A percentile compares a stretch with the other conserved stretches of the same genome.
Evolutionary conservation across 2,329 filamentous ascomycete species (phyloP).

Genomic region (Grosmannia penicillata): DNA sequence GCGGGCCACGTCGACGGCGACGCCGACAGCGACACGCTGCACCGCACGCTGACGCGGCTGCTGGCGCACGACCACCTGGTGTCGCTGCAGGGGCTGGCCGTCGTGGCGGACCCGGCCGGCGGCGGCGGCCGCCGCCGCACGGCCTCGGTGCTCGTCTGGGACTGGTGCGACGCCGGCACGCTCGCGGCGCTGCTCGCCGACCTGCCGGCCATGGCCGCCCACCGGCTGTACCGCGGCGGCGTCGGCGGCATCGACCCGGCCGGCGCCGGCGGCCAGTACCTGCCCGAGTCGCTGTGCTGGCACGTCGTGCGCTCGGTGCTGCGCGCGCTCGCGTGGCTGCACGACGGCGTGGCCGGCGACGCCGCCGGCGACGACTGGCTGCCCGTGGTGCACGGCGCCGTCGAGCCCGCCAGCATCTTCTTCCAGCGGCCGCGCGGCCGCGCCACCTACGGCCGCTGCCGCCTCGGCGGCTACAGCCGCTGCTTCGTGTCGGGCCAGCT

Average conservation of each 20-base stretch:
- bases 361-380: conserved; percentile 22
- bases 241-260: background rate
- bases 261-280: conserved; percentile 18
- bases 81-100: conserved; percentile 20
- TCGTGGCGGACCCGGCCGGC: background rate
- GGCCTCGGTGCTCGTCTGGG: conserved; percentile 27
- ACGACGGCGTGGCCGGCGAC: conserved; percentile 26
- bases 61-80: conserved; percentile 30
- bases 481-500: conserved; percentile 25
- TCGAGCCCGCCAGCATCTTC: conserved; percentile 32
- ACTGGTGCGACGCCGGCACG: conserved; percentile 36
- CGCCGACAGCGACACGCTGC: background rate
- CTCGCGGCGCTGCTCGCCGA: conserved; percentile 24
- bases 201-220: conserved; percentile 8
- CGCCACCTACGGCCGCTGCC: conserved; percentile 38
- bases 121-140: too few species aligned
- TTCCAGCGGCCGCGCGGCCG: conserved; percentile 30
- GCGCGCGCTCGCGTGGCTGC: conserved; percentile 35
- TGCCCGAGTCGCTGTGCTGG: conserved; percentile 40
- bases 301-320: conserved; percentile 34
- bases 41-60: background rate
- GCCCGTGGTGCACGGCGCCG: conserved; percentile 33
- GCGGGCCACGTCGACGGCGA: background rate
- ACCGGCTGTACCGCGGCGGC: conserved; percentile 1
- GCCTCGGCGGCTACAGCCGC: conserved; percentile 33